Evolutionary conservation across 768 basidiomycete species (phyloP).

Genomic region (Rhodotorula toruloides): DNA sequence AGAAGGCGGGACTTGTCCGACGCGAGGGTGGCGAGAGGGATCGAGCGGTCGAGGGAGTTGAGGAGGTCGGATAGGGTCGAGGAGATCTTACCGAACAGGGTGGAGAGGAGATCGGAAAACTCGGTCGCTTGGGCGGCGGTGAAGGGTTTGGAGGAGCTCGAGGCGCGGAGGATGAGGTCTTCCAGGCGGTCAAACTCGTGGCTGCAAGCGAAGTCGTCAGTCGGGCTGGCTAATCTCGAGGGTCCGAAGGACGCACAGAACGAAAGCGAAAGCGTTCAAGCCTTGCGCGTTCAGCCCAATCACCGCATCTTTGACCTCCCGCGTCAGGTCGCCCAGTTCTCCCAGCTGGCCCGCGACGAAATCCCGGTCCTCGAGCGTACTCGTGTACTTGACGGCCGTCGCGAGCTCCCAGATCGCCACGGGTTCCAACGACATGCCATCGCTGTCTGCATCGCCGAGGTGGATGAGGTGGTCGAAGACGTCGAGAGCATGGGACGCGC

Average conservation of each 20-base stretch:
- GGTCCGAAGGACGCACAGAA: constrained; percentile 11
- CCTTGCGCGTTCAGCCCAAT: constrained; percentile 39
- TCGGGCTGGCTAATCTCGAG: background rate
- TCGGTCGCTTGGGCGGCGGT: constrained; percentile 1
- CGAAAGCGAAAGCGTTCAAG: constrained; percentile 41
- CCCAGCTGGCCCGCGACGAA: constrained; percentile 18
- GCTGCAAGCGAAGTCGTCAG: background rate
- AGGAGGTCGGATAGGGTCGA: constrained; percentile 38
- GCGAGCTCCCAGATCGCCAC: constrained; percentile 44
- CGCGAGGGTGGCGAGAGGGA: constrained; percentile 39
- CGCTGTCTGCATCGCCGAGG: constrained; percentile 22
- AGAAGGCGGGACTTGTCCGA: constrained; percentile 34
- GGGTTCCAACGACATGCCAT: constrained; percentile 35
- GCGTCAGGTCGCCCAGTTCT: constrained; percentile 26
- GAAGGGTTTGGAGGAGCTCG: background rate
- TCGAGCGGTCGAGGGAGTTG: constrained; percentile 37
- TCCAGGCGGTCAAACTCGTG: constrained; percentile 41
- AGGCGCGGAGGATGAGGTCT: constrained; percentile 26
- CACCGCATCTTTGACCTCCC: constrained; percentile 43
- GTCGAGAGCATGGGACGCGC: constrained; percentile 40
- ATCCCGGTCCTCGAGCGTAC: constrained; percentile 32
- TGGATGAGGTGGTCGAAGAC: constrained; percentile 40
- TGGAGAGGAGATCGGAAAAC: constrained; percentile 33
- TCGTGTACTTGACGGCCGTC: constrained; percentile 40
- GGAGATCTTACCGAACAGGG: constrained; percentile 37